Conservation (phyloP, 108 stramenopile species). For the Licmophora abbreviata region DNA sequence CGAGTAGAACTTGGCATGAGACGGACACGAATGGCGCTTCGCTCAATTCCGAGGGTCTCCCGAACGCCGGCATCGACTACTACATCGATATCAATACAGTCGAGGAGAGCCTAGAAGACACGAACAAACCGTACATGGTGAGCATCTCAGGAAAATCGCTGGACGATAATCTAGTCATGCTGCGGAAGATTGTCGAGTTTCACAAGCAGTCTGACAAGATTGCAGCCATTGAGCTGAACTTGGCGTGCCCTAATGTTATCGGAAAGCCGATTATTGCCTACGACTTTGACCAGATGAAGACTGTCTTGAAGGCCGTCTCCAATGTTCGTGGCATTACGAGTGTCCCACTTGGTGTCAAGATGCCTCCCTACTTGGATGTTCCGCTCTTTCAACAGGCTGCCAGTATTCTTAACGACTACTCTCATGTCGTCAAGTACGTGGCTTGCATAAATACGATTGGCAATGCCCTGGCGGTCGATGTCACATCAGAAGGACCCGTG, state of each 20-base stretch:
- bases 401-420: constrained; percentile 66
- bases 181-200: constrained; percentile 39
- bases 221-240: constrained; percentile 76
- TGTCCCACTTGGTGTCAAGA: constrained; percentile 70
- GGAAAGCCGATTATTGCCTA: constrained; percentile 91
- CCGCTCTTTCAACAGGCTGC: constrained; percentile 77
- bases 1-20: constrained; percentile 49
- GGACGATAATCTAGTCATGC: constrained; percentile 81
- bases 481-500: constrained; percentile 49
- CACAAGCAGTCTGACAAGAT: constrained; percentile 27
- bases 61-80: constrained; percentile 88
- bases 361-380: constrained; percentile 90
- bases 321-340: constrained; percentile 12
- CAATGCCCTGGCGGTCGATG: constrained; percentile 74
- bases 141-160: constrained; percentile 76
- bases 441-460: constrained; percentile 86
- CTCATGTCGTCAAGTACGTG: constrained; percentile 48
- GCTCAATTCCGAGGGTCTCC: constrained; percentile 88
- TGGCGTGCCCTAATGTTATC: constrained; percentile 92
- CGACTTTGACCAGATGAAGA: constrained; percentile 85
- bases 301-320: constrained; percentile 56
- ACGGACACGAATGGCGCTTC: constrained; percentile 31
- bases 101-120: constrained; percentile 38
- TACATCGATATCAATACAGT: constrained; percentile 70
- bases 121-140: constrained; percentile 82